Conservation (phyloP, 169 alveolate genomes). For the Fabrea salina region DNA sequence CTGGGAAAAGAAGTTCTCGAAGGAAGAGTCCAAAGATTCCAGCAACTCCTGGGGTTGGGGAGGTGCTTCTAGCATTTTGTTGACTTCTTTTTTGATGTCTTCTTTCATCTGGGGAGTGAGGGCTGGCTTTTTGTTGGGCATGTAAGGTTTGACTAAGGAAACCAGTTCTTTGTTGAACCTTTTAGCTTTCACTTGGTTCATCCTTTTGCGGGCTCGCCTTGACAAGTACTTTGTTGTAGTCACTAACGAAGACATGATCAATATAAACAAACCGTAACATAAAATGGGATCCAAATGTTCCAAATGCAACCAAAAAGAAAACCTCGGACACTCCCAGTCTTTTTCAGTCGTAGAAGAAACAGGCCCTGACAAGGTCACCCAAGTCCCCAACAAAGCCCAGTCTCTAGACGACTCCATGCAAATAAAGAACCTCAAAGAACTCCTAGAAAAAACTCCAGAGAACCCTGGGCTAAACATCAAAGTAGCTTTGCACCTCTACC, state of each 20-base stretch:
- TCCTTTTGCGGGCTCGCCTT: background rate
- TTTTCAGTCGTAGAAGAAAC: slow-evolving; percentile 1
- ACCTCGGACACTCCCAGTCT: background rate
- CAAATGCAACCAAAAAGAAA: background rate
- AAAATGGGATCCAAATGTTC: slow-evolving; percentile 30
- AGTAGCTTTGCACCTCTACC: background rate
- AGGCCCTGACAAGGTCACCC: background rate
- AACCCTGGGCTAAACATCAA: background rate
- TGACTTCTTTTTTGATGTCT: slow-evolving; percentile 11
- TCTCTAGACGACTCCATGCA: background rate
- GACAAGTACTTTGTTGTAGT: background rate
- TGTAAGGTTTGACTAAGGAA: background rate
- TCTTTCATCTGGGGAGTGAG: background rate
- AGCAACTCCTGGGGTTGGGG: slow-evolving; percentile 5
- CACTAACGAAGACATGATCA: background rate
- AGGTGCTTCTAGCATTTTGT: background rate
- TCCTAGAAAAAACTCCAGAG: background rate
- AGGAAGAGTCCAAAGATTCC: slow-evolving; percentile 47
- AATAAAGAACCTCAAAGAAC: background rate
- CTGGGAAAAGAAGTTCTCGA: slow-evolving; percentile 59
- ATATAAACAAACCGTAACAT: background rate
- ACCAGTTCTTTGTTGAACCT: background rate
- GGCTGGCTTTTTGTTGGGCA: background rate
- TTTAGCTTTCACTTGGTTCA: background rate
- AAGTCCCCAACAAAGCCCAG: background rate